Conservation (phyloP, 1,284 basidiomycete genomes). For the Cryptococcus depauperatus region DNA sequence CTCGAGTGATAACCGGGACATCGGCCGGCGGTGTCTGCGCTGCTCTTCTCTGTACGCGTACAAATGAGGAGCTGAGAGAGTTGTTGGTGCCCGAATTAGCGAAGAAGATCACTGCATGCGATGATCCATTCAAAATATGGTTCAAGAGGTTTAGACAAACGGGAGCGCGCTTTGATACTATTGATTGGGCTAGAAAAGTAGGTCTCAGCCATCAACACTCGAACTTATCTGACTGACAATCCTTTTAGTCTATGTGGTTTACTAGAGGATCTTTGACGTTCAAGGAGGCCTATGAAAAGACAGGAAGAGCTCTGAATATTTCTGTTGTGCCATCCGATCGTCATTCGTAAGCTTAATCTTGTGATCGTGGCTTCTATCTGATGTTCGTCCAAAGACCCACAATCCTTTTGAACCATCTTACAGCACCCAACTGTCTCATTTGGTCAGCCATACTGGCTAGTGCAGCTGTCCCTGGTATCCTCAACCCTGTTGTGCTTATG, state of each 20-base stretch:
- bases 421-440: constrained; percentile 73
- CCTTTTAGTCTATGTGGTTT: constrained; percentile 62
- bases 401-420: constrained; percentile 90
- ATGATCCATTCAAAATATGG: constrained; percentile 74
- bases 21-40: constrained; percentile 87
- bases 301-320: constrained; percentile 83
- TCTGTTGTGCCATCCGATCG: constrained; percentile 89
- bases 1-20: constrained; percentile 80
- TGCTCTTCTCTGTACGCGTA: constrained; percentile 72
- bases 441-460: constrained; percentile 49
- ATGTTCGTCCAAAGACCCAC: constrained; percentile 60
- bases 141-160: constrained; percentile 70
- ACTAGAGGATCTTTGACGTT: constrained; percentile 93
- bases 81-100: constrained; percentile 76
- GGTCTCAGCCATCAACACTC: neutral
- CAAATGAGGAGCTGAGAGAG: constrained; percentile 73
- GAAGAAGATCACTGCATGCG: constrained; percentile 80
- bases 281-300: constrained; percentile 85
- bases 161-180: constrained; percentile 87
- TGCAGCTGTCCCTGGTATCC: constrained; percentile 45
- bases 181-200: constrained; percentile 86
- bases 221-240: constrained; percentile 44
- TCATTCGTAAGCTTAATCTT: constrained; percentile 60
- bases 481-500: constrained; percentile 71
- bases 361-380: neutral